Conservation (phyloP, 2,329 filamentous ascomycete genomes). For the Neonectria ditissima region DNA sequence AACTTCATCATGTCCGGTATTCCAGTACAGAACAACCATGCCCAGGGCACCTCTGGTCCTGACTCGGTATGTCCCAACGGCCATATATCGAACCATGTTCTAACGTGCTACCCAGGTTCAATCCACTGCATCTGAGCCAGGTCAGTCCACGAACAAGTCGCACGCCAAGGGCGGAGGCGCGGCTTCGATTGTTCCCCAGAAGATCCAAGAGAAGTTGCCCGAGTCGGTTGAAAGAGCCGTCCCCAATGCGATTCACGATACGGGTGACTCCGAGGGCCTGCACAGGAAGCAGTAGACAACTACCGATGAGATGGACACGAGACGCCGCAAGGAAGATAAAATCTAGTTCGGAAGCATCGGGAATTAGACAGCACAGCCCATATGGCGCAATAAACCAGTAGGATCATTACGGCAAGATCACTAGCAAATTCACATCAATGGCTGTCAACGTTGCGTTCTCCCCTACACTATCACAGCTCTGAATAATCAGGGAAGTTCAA, state of each 20-base stretch:
- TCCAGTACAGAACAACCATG: conserved; percentile 23
- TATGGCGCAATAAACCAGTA: too few relatives aligned
- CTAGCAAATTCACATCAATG: too few relatives aligned
- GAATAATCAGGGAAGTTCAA: too few relatives aligned
- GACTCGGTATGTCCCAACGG: conserved; percentile 27
- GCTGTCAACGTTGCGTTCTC: too few relatives aligned
- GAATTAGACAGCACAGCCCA: too few relatives aligned
- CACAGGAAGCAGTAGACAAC: conserved; percentile 21
- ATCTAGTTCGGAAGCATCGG: too few relatives aligned
- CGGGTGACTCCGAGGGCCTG: conserved; percentile 25
- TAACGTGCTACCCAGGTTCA: conserved; percentile 34
- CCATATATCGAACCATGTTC: background rate
- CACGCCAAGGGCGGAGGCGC: conserved; percentile 35
- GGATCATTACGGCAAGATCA: too few relatives aligned
- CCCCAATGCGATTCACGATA: conserved; percentile 39
- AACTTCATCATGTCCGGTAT: background rate
- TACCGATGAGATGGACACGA: too few relatives aligned
- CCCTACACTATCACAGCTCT: too few relatives aligned
- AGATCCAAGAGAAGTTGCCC: conserved; percentile 40
- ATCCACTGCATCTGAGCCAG: conserved; percentile 32
- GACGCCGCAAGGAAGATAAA: too few relatives aligned
- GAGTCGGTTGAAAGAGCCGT: conserved; percentile 38
- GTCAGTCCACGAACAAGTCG: conserved; percentile 31
- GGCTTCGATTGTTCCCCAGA: conserved; percentile 39
- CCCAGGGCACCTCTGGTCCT: conserved; percentile 37